Base-by-base conservation (phyloP, 768 basidiomycete genomes). In the Lepiota brunneoincarnata region DNA sequence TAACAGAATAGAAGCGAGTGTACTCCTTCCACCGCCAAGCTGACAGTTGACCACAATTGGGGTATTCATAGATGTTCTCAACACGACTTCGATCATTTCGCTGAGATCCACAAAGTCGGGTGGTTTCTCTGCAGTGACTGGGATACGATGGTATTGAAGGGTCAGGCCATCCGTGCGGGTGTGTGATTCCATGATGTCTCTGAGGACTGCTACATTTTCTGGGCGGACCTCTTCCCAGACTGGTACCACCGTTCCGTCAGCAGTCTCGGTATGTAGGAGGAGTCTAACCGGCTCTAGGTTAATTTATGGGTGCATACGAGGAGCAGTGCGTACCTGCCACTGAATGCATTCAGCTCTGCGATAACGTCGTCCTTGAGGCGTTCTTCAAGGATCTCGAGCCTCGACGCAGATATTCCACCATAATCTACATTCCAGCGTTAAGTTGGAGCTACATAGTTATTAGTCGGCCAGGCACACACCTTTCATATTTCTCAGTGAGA, bases 41-140 rank as follows among this genome's bases (percentile, higher is more conserved):
- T 99, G 97, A 62, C 95, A 97, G 64, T 98, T 99, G 34, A 99
- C 81, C 15, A 99, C 86, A 54, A 98, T 89, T 0, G 89, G 89
- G 0, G 89, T 87, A 36, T 81, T 78, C 18, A 80, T 76, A 6
- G 86, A 80, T 4, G 84, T 83, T 9, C 86, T 77, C 36, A 93
- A 75, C 24, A 90, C 86, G 1, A 94, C 78, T 17, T 90, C 85
- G 55, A 94, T 86, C 21, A 96, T 75, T 57, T 91, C 87, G 57
- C 75, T 84, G 44, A 91, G 72, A 61, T 91, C 89, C 20, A 81
- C 69, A 65, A 84, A 86, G 64, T 92, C 89, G 0, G 88, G 86
- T 9, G 87, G 76, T 35, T 80, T 85, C 67, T 98, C 95, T 0
- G 95, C 87, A 4, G 97, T 99, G 63, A 98, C 89, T 1, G 97